phyloP scores from a whole-genome alignment of 2,329 filamentous ascomycete genomes.

The Pseudogymnoascus sp. region DNA sequence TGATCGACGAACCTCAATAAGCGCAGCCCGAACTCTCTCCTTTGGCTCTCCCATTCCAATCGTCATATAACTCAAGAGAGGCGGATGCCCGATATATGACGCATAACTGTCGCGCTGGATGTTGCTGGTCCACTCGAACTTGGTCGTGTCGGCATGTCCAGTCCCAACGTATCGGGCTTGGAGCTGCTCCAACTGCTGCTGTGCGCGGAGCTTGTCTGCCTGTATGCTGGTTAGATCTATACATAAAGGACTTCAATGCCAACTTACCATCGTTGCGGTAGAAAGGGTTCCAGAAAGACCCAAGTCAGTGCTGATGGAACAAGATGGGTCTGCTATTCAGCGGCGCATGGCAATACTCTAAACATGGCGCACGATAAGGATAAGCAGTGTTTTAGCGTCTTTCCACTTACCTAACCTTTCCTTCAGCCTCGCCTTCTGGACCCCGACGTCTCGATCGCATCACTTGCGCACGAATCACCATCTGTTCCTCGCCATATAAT shows the following conservation, averaged over 20 bases:
- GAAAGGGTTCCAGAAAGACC: neutral
- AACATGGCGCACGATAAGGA: neutral
- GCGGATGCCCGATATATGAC: slow-evolving; percentile 81
- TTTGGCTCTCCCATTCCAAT: slow-evolving; percentile 80
- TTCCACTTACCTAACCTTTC: slow-evolving; percentile 4
- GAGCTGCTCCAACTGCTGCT: slow-evolving; percentile 94
- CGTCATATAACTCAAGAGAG: slow-evolving; percentile 78
- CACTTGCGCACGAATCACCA: neutral
- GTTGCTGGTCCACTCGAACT: slow-evolving; percentile 95
- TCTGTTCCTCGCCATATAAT: neutral
- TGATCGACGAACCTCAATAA: slow-evolving; percentile 57
- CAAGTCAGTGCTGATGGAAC: neutral
- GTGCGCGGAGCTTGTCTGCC: slow-evolving; percentile 96
- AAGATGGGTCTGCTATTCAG: neutral
- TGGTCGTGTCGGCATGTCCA: slow-evolving; percentile 91
- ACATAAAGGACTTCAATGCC: neutral
- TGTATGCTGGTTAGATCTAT: slow-evolving; percentile 22
- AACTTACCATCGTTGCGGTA: neutral
- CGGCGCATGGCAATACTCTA: neutral
- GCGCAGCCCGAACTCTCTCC: slow-evolving; percentile 67
- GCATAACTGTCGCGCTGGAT: slow-evolving; percentile 89
- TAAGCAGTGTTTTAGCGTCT: neutral
- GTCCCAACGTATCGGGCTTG: slow-evolving; percentile 95
- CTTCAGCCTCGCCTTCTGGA: neutral
- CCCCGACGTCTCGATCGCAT: neutral